Base-by-base conservation (phyloP, 2,329 filamentous ascomycete species). In the Harringtonia aguacate region DNA sequence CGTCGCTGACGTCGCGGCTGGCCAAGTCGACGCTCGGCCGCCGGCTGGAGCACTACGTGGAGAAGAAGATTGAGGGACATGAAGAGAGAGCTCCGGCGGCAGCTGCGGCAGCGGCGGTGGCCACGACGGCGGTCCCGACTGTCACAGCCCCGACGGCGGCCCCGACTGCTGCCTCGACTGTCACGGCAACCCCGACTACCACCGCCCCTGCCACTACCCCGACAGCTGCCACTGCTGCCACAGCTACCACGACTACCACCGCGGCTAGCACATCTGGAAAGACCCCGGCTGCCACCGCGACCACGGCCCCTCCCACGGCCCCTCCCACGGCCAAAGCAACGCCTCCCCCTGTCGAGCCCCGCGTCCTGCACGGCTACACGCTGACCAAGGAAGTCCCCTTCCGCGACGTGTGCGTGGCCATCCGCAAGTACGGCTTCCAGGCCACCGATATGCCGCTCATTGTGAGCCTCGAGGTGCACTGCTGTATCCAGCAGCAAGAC, bases 391-490 rank as follows among this genome's bases (percentile, higher is more conserved):
- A 92, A 48, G 79, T 95, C 33, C 74, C 84, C 0, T 97, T 97
- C 62, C 79, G 89, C 40, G 77, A 84, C 35, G 90, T 97, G 2
- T 95, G 89, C 63, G 69, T 75, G 45, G 79, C 86, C 0, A 89
- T 97, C 51, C 72, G 78, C 28, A 77, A 94, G 45, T 77, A 81
- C 55, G 88, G 84, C 1, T 97, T 97, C 55, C 65, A 74, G 4
- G 75, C 70, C 4, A 81, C 77, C 18, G 81, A 90, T 48, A 67
- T 94, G 17, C 92, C 92, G 0, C 69, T 98, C n/a, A 90, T 97
- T 47, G 83, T 95, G 54, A 95, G 87, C 57, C 73, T 98, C 28
- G 92, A 98, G 62, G 86, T 97, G 0, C 92, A 97, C 65, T 88
- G 87, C 50, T 72, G 71, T 17, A 8, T 21, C 49, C 64, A 77